phyloP scores from a whole-genome alignment of 345 rosid species.

The Odontarrhena argentea region DNA sequence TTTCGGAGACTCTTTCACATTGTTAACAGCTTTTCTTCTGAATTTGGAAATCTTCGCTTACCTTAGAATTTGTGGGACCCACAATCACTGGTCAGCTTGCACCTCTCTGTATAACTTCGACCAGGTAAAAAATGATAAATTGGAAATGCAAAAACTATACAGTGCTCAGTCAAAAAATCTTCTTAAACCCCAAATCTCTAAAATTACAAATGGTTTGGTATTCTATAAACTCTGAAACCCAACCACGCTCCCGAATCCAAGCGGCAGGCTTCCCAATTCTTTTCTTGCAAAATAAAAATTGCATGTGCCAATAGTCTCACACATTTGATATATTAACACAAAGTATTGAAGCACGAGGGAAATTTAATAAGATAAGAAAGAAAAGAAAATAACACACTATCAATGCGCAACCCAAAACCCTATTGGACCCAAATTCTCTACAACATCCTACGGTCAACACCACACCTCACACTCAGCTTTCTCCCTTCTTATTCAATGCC shows the following conservation, averaged over 20 bases:
- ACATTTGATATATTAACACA: slow-evolving; percentile 38
- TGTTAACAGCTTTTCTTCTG: not conserved
- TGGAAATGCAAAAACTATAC: not conserved
- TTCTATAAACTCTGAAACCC: slow-evolving; percentile 38
- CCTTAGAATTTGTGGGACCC: not conserved
- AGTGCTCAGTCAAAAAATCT: slow-evolving; percentile 16
- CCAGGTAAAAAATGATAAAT: not conserved
- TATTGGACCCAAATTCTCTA: slow-evolving; percentile 40
- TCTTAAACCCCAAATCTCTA: slow-evolving; percentile 33
- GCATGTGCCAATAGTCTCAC: slow-evolving; percentile 38
- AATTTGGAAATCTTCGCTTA: no score
- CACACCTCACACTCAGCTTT: slow-evolving; percentile 32
- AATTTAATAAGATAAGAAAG: not conserved
- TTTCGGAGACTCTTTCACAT: not conserved
- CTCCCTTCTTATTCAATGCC: slow-evolving; percentile 23
- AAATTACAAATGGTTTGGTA: slow-evolving; percentile 37
- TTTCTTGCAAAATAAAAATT: slow-evolving; percentile 26
- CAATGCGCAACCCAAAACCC: slow-evolving; percentile 37
- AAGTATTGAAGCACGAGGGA: slow-evolving; percentile 34
- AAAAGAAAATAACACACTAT: slow-evolving; percentile 29
- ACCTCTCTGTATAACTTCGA: not conserved
- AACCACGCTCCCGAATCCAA: slow-evolving; percentile 38
- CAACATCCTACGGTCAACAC: slow-evolving; percentile 34
- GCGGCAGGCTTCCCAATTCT: slow-evolving; percentile 23
- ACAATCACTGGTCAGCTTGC: not conserved